phyloP scores from a whole-genome alignment of 2,329 filamentous ascomycete species.

The Bisporella sp. region DNA sequence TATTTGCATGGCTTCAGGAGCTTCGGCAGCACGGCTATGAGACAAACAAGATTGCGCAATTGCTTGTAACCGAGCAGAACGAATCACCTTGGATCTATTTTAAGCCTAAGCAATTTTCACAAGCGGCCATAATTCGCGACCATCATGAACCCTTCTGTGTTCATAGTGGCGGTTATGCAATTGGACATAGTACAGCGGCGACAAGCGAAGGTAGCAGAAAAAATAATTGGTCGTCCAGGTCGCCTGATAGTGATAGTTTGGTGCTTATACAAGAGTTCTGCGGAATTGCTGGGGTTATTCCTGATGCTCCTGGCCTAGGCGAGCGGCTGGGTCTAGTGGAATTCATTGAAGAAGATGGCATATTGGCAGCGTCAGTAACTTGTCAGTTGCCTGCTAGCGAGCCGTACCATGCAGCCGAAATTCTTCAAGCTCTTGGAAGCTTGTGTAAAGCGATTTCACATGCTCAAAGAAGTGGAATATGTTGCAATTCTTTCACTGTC shows the following conservation, averaged over 20 bases:
- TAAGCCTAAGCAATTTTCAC: neutral
- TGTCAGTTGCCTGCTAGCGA: neutral
- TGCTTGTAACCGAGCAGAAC: slow-evolving; percentile 1
- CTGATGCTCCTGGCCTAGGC: neutral
- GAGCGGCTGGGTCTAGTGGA: neutral
- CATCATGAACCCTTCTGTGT: slow-evolving; percentile 2
- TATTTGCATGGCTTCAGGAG: slow-evolving; percentile 8
- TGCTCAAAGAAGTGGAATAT: slow-evolving; percentile 2
- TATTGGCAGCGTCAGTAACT: neutral
- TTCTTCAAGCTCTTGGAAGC: neutral
- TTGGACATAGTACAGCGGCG: neutral
- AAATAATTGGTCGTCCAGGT: neutral
- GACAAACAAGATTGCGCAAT: slow-evolving; percentile 2
- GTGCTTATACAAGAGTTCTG: neutral
- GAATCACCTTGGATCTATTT: slow-evolving; percentile 6
- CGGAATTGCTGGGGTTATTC: neutral
- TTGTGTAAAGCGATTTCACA: neutral
- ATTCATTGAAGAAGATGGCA: neutral
- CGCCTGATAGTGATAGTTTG: neutral
- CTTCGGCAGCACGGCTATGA: slow-evolving; percentile 1
- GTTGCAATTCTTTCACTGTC: slow-evolving; percentile 4
- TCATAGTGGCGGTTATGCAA: neutral
- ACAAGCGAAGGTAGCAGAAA: neutral
- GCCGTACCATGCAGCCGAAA: neutral
- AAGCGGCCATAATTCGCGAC: neutral